phyloP scores from a whole-genome alignment of 148 eudicot genomes.

The Chenopodium suecicum region DNA sequence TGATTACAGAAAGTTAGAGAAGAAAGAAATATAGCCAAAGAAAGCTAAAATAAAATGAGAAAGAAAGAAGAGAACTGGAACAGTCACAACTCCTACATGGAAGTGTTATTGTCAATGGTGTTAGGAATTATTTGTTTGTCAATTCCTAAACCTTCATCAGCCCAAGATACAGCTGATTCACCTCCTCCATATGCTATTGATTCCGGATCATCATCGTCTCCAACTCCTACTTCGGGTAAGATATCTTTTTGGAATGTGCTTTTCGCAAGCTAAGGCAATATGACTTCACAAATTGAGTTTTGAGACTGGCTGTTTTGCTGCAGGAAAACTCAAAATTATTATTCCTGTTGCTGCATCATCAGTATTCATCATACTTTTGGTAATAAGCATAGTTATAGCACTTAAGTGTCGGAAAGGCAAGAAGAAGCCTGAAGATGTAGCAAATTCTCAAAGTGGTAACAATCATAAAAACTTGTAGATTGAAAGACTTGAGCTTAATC shows the following conservation, averaged over 20 bases:
- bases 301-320: neutral
- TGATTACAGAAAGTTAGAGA: neutral
- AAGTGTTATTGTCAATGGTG: neutral
- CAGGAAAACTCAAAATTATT: constrained; percentile 12
- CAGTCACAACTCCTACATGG: neutral
- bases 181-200: neutral
- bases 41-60: too few species aligned
- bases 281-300: neutral
- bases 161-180: constrained; percentile 3
- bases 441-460: neutral
- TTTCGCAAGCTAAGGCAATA: neutral
- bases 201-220: neutral
- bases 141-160: constrained; percentile 4
- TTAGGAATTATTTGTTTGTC: constrained; percentile 13
- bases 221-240: neutral
- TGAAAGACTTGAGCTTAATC: neutral
- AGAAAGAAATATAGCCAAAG: neutral
- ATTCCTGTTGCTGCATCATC: neutral
- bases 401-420: neutral
- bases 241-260: neutral
- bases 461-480: neutral
- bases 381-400: neutral
- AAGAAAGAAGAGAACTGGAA: neutral
- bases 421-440: neutral
- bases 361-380: neutral